Evolutionary conservation across 2,329 filamentous ascomycete species (phyloP).

Genomic region (Ceratocystis huliohia): DNA sequence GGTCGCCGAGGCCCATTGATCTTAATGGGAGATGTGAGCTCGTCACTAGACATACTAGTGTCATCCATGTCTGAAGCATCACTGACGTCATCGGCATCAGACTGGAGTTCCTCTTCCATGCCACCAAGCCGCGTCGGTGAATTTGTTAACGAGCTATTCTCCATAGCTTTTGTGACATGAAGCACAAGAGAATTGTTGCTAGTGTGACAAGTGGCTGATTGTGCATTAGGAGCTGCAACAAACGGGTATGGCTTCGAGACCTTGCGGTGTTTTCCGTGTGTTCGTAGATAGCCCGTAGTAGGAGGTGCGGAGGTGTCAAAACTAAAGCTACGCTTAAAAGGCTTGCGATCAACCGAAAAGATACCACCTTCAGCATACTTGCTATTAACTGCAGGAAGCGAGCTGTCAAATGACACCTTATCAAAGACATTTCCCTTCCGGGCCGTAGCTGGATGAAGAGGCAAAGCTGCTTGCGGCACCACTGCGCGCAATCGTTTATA

Average conservation of each 20-base stretch:
- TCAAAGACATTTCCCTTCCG: slow-evolving; percentile 40
- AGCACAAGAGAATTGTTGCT: slow-evolving; percentile 28
- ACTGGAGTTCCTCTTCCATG: slow-evolving; percentile 25
- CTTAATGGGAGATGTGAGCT: slow-evolving; percentile 39
- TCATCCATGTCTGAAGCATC: slow-evolving; percentile 45
- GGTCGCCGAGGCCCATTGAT: slow-evolving; percentile 28
- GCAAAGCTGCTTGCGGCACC: slow-evolving; percentile 26
- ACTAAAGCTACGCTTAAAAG: slow-evolving; percentile 26
- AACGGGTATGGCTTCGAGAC: slow-evolving; percentile 14
- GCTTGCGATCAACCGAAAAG: slow-evolving; percentile 36
- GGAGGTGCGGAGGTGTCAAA: slow-evolving; percentile 30
- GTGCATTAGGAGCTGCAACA: not conserved
- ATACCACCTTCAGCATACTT: slow-evolving; percentile 47
- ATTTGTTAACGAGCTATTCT: slow-evolving; percentile 28
- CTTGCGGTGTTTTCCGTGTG: slow-evolving; percentile 33
- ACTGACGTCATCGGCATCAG: slow-evolving; percentile 39
- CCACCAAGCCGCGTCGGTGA: slow-evolving; percentile 32
- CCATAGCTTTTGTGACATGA: slow-evolving; percentile 29
- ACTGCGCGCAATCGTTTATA: slow-evolving; percentile 45
- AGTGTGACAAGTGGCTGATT: not conserved
- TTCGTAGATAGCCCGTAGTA: slow-evolving; percentile 37
- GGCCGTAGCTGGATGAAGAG: slow-evolving; percentile 18
- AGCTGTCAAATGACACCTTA: slow-evolving; percentile 42
- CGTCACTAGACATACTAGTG: slow-evolving; percentile 38
- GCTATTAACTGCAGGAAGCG: slow-evolving; percentile 41